Evolutionary conservation across 1,284 basidiomycete genomes (phyloP), one percentile per base, ranked within the genome.

Genomic region (Cryptococcus sp.): DNA sequence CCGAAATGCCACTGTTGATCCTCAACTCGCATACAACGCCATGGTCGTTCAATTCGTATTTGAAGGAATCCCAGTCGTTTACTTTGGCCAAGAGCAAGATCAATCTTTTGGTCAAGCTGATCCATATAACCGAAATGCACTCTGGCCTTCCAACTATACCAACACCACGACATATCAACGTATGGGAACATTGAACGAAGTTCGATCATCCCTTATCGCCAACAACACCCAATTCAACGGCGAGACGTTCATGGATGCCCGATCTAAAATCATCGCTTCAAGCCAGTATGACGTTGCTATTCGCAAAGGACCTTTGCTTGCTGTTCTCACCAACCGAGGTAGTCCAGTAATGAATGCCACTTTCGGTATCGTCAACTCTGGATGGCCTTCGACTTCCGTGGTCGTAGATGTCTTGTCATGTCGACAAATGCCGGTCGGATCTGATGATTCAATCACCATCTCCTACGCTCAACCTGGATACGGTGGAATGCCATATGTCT

Each of bases 41-140:
- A 82, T 87, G 80, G 77, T 81, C 3, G 79, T 81, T 45, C 82
- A 77, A 51, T 85, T 85, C 69, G 79, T 87, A 75, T 80, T 81
- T 53, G 80, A 82, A 52, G 83, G 84, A 32, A 83, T 88, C 55
- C 87, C 87, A 0, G 82, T 88, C 50, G 78, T 87, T n/a, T 89
- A 72, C 58, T 73, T 86, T 61, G 87, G 88, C 18, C 85, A 86
- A 70, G 86, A 88, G 61, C 86, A 87, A 64, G 76, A 79, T 46
- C 81, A 85, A 64, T 36, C 60, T 0, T 72, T 71, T 46, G 86
- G 85, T 39, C 70, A 66, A 58, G 70, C 61, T 5, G 85, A 87
- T 64, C 86, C 85, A 32, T 82, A 79, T 64, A 90, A 90, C 68
- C 83, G 88, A 55, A 85, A 85, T 63, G 82, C 87, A 0, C 76